Conservation (phyloP, 345 rosid genomes). For the Salix exigua region DNA sequence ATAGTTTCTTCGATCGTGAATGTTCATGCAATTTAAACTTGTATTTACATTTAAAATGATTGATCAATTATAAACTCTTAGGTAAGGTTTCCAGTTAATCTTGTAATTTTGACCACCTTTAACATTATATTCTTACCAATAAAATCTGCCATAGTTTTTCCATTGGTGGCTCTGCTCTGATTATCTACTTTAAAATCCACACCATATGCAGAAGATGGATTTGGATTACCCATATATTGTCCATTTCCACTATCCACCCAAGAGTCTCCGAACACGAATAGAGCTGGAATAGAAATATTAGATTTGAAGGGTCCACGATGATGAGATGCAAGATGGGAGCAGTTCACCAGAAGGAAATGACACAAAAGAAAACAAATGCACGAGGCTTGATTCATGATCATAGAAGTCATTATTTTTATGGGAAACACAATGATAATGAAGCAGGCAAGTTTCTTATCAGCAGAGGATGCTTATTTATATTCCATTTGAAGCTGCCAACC, state of each 20-base stretch:
- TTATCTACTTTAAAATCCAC: neutral
- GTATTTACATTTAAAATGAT: neutral
- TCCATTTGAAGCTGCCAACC: neutral
- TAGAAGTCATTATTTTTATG: neutral
- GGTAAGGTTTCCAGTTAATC: too few species aligned
- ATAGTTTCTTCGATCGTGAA: neutral
- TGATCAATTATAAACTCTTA: too few species aligned
- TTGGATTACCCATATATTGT: neutral
- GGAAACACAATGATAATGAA: neutral
- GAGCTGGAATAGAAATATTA: neutral
- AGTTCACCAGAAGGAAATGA: neutral
- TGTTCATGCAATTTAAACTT: neutral
- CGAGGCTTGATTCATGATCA: neutral
- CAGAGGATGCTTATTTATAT: neutral
- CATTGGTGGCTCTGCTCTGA: neutral
- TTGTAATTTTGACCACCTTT: too few species aligned
- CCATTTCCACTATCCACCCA: neutral
- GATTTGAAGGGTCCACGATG: neutral
- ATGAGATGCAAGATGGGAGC: neutral
- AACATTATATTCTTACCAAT: neutral
- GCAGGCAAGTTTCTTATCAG: neutral
- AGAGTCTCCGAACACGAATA: neutral
- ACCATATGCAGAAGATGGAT: neutral
- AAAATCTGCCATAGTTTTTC: neutral
- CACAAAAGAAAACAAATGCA: neutral